Base-by-base conservation (phyloP, 495 filamentous ascomycete species). In the Parmelia sp. region DNA sequence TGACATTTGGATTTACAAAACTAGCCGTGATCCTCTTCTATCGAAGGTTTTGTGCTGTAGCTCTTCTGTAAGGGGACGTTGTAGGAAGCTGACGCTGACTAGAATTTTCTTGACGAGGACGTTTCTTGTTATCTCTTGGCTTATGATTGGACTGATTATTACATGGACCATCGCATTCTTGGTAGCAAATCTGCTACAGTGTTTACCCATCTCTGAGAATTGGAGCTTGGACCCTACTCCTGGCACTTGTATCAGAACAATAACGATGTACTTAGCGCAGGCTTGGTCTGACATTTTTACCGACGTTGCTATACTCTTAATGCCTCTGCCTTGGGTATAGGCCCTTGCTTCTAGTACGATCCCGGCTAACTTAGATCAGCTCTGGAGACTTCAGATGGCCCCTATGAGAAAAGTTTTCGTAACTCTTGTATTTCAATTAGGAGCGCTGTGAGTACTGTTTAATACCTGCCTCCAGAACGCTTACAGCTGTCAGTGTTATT, bases 1-100 rank as follows among this genome's bases (percentile, higher is more conserved):
- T 65, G 2, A 56, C 63, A 4, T 65, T 65, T 39, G 63, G 63
- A 14, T 51, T 65, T n/a, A 65, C 63, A 1, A 65, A 65, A 36
- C n/a, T 65, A 12, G 40, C 63, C n/a, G 57, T 65, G 8, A 11
- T 65, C 19, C 45, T 65, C 0, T 60, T 65, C 2, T 60, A 65
- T 45, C 44, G 40, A 39, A 29, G 62, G 62, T 64, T 27, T 19
- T 21, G 15, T 31, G 7, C 27, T 3, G 7, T 23, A 21, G 21
- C 11, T n/a, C 2, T 17, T 29, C 19, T 0, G 1, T 9, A 3
- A n/a, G 23, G 10, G 35, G 1, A 7, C 11, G n/a, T 42, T 42
- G n/a, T 0, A 4, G 53, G 25, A 40, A 15, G 40, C 36, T 37
- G 12, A 47, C 27, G 0, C 19, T 19, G 21, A 33, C 25, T 15